Percentiles rank a stretch among this genome's conserved stretches.
Conservation (phyloP, 805 yeast species). For the Ogataea kodamae region DNA sequence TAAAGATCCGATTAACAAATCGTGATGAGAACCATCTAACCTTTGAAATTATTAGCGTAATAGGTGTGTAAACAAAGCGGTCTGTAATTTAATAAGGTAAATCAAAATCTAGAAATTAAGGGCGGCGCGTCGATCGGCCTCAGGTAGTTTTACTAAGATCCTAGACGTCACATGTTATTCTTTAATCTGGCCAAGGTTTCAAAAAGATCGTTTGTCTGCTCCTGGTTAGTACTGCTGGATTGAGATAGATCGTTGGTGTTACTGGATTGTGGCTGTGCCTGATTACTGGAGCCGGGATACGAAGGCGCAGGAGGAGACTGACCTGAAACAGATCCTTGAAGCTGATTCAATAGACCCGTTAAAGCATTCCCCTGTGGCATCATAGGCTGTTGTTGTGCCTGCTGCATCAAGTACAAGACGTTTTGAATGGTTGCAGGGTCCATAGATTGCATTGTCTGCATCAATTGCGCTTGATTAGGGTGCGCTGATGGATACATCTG, state of each 20-base stretch:
- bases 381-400: constrained; percentile 18
- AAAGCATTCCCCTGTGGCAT: constrained; percentile 19
- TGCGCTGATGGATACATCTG: constrained; percentile 16
- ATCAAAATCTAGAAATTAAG: not conserved
- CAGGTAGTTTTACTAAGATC: constrained; percentile 1
- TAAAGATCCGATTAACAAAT: constrained; percentile 1
- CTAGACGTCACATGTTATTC: constrained; percentile 32
- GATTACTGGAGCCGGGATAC: constrained; percentile 13
- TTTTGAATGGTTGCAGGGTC: constrained; percentile 34
- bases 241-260: constrained; percentile 14
- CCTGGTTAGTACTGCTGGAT: constrained; percentile 21
- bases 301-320: constrained; percentile 19
- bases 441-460: constrained; percentile 26
- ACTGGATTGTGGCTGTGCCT: constrained; percentile 11
- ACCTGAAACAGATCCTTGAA: constrained; percentile 24
- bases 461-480: constrained; percentile 19
- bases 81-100: constrained; percentile 6
- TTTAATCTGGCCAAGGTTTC: constrained; percentile 38
- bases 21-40: too few relatives aligned
- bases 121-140: constrained; percentile 9
- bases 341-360: constrained; percentile 21
- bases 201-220: constrained; percentile 33
- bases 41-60: not conserved
- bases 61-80: constrained; percentile 14
- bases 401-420: constrained; percentile 31